phyloP scores from a whole-genome alignment of 2,329 filamentous ascomycete species.

The Talaromyces rugulosus region DNA sequence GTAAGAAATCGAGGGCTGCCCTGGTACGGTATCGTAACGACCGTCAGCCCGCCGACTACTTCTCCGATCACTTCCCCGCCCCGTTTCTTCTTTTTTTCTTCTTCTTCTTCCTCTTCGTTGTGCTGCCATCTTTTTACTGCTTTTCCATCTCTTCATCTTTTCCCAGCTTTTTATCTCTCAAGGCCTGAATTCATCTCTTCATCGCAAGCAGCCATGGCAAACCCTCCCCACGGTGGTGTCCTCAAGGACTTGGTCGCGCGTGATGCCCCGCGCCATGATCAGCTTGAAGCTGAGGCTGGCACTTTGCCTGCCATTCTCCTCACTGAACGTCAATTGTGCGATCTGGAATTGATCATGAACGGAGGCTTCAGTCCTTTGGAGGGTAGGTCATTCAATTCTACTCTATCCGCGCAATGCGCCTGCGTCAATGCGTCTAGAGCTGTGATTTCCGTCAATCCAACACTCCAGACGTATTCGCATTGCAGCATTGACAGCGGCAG shows the following conservation, averaged over 20 bases:
- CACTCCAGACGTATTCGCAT: background rate
- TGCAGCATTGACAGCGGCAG: background rate
- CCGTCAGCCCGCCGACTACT: background rate
- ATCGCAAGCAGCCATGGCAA: conserved; percentile 40
- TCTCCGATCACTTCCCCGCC: background rate
- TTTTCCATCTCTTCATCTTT: background rate
- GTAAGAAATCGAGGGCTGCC: background rate
- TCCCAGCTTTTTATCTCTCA: background rate
- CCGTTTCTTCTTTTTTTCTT: background rate
- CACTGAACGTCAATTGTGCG: conserved; percentile 91
- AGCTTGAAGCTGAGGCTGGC: conserved; percentile 82
- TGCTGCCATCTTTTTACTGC: background rate
- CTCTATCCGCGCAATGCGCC: conserved; percentile 6
- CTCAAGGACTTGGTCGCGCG: conserved; percentile 97
- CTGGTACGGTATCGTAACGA: conserved; percentile 1
- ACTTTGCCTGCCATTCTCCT: conserved; percentile 77
- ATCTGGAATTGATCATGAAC: conserved; percentile 94
- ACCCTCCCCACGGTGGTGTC: conserved; percentile 75
- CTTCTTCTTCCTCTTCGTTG: background rate
- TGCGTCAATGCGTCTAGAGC: background rate
- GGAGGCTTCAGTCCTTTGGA: conserved; percentile 97
- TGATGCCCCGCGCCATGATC: conserved; percentile 75
- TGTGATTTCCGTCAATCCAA: conserved; percentile 6
- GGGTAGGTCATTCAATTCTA: conserved; percentile 55
- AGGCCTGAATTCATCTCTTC: background rate